phyloP scores from a whole-genome alignment of 2,329 filamentous ascomycete genomes.

The Cryphonectria naterciae region DNA sequence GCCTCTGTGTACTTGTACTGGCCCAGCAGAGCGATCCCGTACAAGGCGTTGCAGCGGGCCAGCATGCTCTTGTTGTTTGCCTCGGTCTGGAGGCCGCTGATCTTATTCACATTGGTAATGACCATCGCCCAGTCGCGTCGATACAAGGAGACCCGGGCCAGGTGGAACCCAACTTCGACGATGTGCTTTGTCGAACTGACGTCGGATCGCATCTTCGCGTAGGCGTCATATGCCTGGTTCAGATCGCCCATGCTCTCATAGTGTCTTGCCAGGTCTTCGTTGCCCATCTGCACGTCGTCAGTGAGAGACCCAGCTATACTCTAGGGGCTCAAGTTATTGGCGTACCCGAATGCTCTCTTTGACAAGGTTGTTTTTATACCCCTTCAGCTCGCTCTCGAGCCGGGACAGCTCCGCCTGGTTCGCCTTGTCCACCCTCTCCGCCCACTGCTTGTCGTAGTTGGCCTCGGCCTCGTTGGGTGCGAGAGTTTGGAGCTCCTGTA shows the following conservation, averaged over 20 bases:
- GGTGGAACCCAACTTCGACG: conserved; percentile 77
- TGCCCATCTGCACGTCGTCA: conserved; percentile 71
- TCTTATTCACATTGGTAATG: conserved; percentile 64
- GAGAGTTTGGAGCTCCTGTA: conserved; percentile 65
- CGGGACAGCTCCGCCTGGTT: conserved; percentile 73
- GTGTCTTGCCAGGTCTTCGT: conserved; percentile 88
- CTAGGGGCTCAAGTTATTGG: conserved; percentile 9
- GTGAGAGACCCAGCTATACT: neutral
- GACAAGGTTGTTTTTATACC: conserved; percentile 95
- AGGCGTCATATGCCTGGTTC: conserved; percentile 73
- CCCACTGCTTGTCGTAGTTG: conserved; percentile 72
- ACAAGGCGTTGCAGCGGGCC: conserved; percentile 57
- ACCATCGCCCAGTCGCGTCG: conserved; percentile 77
- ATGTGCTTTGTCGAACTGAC: conserved; percentile 84
- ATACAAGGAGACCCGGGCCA: conserved; percentile 76
- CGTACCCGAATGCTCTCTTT: conserved; percentile 92
- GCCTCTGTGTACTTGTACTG: conserved; percentile 61
- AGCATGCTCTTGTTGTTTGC: conserved; percentile 53
- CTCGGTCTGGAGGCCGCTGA: conserved; percentile 52
- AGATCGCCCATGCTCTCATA: conserved; percentile 80
- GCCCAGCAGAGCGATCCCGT: conserved; percentile 55
- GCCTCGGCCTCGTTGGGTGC: conserved; percentile 72
- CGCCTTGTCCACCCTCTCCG: conserved; percentile 65
- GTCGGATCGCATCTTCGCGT: conserved; percentile 85
- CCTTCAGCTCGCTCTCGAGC: conserved; percentile 84